Evolutionary conservation across 164 flowering plant species (phyloP).

Genomic region (Brasenia schreberi): DNA sequence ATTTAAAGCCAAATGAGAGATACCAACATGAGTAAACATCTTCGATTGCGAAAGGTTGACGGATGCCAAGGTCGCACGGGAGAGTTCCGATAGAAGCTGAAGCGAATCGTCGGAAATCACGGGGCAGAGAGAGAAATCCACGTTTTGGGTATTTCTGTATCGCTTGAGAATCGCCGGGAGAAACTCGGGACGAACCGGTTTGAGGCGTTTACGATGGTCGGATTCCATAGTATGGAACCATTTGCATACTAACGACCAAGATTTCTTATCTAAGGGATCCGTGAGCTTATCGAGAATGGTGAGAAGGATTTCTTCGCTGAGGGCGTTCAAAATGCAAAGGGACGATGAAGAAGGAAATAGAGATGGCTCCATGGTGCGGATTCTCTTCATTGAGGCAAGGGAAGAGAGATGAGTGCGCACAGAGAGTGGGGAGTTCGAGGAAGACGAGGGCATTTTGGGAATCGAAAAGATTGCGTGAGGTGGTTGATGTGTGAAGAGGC

Average conservation of each 20-base stretch:
- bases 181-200: conserved; percentile 30
- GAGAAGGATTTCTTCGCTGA: conserved; percentile 48
- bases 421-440: too few species aligned
- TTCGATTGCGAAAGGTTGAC: conserved; percentile 53
- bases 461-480: too few species aligned
- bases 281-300: conserved; percentile 33
- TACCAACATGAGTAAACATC: conserved; percentile 40
- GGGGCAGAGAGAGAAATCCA: conserved; percentile 69
- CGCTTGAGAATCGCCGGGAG: conserved; percentile 31
- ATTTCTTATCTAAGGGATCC: conserved; percentile 24
- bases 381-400: background rate
- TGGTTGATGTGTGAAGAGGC: background rate
- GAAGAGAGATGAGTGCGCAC: background rate
- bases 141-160: conserved; percentile 26
- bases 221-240: conserved; percentile 33
- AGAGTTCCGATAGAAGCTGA: conserved; percentile 17
- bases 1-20: conserved; percentile 28
- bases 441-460: too few species aligned
- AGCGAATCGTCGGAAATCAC: conserved; percentile 43
- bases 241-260: conserved; percentile 43
- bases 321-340: conserved; percentile 25
- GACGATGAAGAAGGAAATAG: conserved; percentile 4
- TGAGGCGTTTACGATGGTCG: conserved; percentile 31
- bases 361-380: conserved; percentile 24
- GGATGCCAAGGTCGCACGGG: conserved; percentile 21